These are phyloP conservation scores for Clavispora phyllophila DNA, from an alignment of 805 yeast species.

Conservation along the genomic window DNA sequence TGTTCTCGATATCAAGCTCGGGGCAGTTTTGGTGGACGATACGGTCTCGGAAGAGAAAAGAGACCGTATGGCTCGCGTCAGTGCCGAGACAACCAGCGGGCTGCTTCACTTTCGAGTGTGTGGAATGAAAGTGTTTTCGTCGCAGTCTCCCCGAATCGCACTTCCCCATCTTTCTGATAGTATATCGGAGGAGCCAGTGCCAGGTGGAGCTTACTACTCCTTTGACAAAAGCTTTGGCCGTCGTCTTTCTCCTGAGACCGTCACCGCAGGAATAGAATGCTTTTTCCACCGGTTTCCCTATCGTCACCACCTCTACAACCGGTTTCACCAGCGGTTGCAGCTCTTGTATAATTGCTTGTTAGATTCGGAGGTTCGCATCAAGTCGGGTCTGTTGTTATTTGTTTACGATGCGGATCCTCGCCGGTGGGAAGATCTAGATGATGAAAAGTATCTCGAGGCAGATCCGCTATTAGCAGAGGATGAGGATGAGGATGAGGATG, in stretches of 20 bases:
- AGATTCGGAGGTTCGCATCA: conserved; percentile 56
- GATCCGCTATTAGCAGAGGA: conserved; percentile 25
- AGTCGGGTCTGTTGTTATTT: conserved; percentile 69
- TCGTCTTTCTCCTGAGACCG: conserved; percentile 38
- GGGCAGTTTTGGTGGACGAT: conserved; percentile 64
- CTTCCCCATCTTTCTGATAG: conserved; percentile 16
- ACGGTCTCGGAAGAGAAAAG: conserved; percentile 46
- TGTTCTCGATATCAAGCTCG: conserved; percentile 80
- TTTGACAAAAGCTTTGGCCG: conserved; percentile 75
- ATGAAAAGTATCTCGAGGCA: conserved; percentile 8
- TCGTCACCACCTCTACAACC: conserved; percentile 29
- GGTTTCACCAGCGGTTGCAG: conserved; percentile 56
- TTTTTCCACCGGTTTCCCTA: conserved; percentile 39
- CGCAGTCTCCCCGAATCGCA: background rate
- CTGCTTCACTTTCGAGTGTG: conserved; percentile 72
- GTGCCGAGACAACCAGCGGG: conserved; percentile 76
- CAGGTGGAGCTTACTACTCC: conserved; percentile 39
- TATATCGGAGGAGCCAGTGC: conserved; percentile 9
- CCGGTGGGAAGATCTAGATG: conserved; percentile 40
- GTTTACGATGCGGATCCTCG: conserved; percentile 63
- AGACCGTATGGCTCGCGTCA: conserved; percentile 56
- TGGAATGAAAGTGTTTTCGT: conserved; percentile 59
- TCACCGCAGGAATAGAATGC: conserved; percentile 41
- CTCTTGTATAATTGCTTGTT: conserved; percentile 60
- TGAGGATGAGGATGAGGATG: conserved; percentile 19